Base-by-base conservation (phyloP, 441 rosid species). In the Omphalea diandra region DNA sequence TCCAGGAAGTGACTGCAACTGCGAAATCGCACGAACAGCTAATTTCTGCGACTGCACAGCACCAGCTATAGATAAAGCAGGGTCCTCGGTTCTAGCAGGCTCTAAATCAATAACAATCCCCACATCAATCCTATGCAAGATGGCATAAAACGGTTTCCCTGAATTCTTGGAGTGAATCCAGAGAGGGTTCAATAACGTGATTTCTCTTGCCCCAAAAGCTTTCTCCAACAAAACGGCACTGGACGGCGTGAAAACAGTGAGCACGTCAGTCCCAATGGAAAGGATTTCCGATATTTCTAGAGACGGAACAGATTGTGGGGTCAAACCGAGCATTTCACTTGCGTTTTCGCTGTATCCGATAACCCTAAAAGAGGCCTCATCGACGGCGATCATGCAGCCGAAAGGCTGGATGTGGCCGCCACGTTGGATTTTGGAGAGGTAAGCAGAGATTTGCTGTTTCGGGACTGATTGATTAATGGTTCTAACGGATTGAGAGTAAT, bases 1-100 rank as follows among this genome's bases (percentile, higher is more conserved):
- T 7, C 99, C 91, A 1, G 98, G 99, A 2, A 94, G 91, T 2
- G 97, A 83, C 71, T 94, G 99, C 64, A 94, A 75, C 55, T 80
- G 89, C 0, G 98, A 90, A 81, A 94, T 94, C 0, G 97, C 97
- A 4, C 97, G 88, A 46, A 94, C 96, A 0, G 97, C 98, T 38
- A 94, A 80, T 65, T 94, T 94, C 83, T 94, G 99, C 2, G 98
- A 92, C 76, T 94, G 99, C 17, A 94, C 99, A 0, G 99, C 98
- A 52, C 99, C 99, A 0, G 97, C 96, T 43, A 92, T 90, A 0
- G 99, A 92, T 70, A 94, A 79, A 44, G 99, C 97, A 29, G 99
- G 99, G 66, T 94, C 97, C 75, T 90, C 96, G 0, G 96, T 82
- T 75, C 97, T 85, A n/a, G 97, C 94, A 53, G 99, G 98, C 70